These are phyloP conservation scores for Ophiostoma montium DNA, from an alignment of 2,329 filamentous ascomycete genomes.

Conservation along the genomic window DNA sequence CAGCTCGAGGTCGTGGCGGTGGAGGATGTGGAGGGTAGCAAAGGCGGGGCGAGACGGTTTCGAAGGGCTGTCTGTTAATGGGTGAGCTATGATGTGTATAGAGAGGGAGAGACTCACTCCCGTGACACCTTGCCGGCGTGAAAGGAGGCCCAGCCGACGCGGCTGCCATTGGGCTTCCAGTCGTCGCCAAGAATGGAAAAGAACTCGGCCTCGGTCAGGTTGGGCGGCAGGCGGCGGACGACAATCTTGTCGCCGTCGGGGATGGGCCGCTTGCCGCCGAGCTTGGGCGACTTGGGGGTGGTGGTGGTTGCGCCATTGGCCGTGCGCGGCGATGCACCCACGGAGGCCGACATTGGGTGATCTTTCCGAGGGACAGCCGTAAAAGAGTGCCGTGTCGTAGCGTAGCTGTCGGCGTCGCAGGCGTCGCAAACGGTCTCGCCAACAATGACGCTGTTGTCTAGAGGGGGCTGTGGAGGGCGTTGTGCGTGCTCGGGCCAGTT, in stretches of 20 bases:
- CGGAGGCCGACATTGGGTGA: slow-evolving; percentile 12
- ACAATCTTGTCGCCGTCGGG: slow-evolving; percentile 65
- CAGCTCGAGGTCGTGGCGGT: slow-evolving; percentile 48
- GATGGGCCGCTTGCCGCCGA: too few species aligned
- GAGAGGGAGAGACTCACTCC: too few species aligned
- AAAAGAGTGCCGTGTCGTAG: too few species aligned
- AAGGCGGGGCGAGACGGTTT: slow-evolving; percentile 72
- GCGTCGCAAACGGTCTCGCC: background rate
- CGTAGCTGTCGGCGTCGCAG: too few species aligned
- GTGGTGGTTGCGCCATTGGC: slow-evolving; percentile 39
- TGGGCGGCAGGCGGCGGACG: slow-evolving; percentile 72
- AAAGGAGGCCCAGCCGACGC: slow-evolving; percentile 70
- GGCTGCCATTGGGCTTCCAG: slow-evolving; percentile 70
- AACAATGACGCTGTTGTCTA: too few species aligned
- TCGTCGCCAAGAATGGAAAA: slow-evolving; percentile 56
- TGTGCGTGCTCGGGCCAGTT: too few species aligned
- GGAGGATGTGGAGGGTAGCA: slow-evolving; percentile 71
- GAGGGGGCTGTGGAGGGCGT: too few species aligned
- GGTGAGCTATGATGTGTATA: too few species aligned
- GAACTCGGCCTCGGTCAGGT: slow-evolving; percentile 69
- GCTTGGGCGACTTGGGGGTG: background rate
- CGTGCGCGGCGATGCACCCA: slow-evolving; percentile 22
- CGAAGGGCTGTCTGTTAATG: too few species aligned
- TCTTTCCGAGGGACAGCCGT: too few species aligned
- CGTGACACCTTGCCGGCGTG: slow-evolving; percentile 57